Conservation (phyloP, 495 filamentous ascomycete genomes). For the Penicillium pancosmium region DNA sequence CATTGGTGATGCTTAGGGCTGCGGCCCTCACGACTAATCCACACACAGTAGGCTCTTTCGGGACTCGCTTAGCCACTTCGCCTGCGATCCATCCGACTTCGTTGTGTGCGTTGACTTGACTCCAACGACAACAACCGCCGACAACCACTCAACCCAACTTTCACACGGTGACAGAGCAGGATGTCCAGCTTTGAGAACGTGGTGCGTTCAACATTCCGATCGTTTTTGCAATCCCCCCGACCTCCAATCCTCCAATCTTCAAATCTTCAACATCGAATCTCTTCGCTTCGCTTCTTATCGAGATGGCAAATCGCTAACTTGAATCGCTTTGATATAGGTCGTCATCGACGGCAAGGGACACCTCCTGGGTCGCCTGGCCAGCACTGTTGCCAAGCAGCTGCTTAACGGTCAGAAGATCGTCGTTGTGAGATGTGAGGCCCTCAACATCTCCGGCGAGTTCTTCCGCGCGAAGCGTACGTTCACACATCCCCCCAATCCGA, state of each 20-base stretch:
- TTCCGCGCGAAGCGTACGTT: constrained; percentile 99
- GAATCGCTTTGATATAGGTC: constrained; percentile 60
- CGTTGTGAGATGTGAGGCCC: constrained; percentile 95
- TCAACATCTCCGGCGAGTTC: constrained; percentile 99
- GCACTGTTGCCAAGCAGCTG: constrained; percentile 98
- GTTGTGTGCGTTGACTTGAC: constrained; percentile 51
- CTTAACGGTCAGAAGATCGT: constrained; percentile 99
- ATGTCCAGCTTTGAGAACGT: constrained; percentile 98
- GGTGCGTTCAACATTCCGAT: constrained; percentile 62
- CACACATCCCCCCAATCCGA: constrained; percentile 14
- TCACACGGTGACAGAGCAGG: constrained; percentile 62
- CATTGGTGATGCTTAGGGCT: constrained; percentile 44
- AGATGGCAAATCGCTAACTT: constrained; percentile 32
- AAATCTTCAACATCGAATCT: constrained; percentile 12
- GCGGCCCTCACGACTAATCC: constrained; percentile 41
- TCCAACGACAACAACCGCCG: constrained; percentile 55
- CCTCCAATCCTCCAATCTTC: constrained; percentile 10
- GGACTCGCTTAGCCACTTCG: constrained; percentile 43
- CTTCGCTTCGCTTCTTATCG: constrained; percentile 9
- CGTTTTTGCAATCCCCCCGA: constrained; percentile 7
- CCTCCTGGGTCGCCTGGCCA: constrained; percentile 97
- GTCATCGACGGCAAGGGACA: constrained; percentile 99
- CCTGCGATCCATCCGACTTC: constrained; percentile 48
- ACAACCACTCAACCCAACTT: constrained; percentile 49
- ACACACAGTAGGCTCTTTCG: constrained; percentile 38